Base-by-base conservation (phyloP, 352 stramenopile genomes). In the Pythium biforme region DNA sequence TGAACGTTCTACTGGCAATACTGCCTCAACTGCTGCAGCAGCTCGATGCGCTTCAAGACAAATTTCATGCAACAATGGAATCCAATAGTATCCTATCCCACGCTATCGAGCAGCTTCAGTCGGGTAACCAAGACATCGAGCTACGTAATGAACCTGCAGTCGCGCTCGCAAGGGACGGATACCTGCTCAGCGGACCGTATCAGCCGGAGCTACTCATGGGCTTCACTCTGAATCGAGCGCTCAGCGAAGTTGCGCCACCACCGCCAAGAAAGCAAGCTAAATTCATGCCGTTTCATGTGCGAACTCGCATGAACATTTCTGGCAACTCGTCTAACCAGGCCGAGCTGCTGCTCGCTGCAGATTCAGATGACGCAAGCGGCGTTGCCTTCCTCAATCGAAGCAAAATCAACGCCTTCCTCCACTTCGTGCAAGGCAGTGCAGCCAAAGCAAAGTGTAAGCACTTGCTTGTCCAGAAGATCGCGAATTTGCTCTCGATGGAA, bases 321-420 rank as follows among this genome's bases (percentile, higher is more conserved):
- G 33, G 62, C 50, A 59, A 59, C 14, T n/a, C 54, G 1, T 47
- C 73, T 19, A 72, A 19, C n/a, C 55, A 45, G 45, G 64, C 50
- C 19, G n/a, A 66, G 10, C 17, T 77, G 10, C 17, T 58, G 19
- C 60, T 88, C 25, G 59, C 59, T 23, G 69, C 71, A 0, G 75
- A 81, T 31, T 27, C 63, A 11, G 73, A 68, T 40, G 79, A 88
- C 47, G 11, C 23, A 0, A 85, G 72, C 52, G 79, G 76, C 3
- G 68, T 59, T 8, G 65, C 75, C 15, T 88, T 83, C 46, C 68
- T 88, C 33, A 86, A 84, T 61, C 79, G 79, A 17, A 77, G 66
- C 48, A 88, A 88, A 56, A 83, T 86, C 59, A 86, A 86, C 23
- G 65, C 69, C 23, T 88, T 86, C 55, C 66, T 88, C 1, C 64